These are phyloP conservation scores for Glycyrrhiza uralensis DNA, from an alignment of 306 rosid genomes.

Conservation along the genomic window DNA sequence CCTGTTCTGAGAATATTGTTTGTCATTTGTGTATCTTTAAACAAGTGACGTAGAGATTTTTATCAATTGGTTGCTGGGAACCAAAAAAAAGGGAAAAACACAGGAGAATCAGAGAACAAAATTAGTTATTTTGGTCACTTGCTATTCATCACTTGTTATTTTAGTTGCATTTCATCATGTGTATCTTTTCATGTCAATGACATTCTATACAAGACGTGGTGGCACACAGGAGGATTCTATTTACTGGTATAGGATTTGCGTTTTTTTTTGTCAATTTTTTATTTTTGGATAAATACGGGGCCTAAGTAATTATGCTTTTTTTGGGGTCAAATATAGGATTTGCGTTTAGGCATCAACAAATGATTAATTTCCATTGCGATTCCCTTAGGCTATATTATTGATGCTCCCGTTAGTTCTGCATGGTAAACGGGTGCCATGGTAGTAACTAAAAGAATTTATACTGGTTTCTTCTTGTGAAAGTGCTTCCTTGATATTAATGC, in stretches of 20 bases:
- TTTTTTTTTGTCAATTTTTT: no score
- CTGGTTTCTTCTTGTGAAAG: no score
- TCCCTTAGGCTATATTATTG: not conserved
- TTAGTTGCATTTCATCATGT: not conserved
- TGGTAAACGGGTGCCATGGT: no score
- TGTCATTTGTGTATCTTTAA: slow-evolving; percentile 17
- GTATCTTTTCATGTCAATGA: not conserved
- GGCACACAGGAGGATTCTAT: not conserved
- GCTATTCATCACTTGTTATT: not conserved
- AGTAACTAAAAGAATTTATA: no score
- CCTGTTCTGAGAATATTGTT: not conserved
- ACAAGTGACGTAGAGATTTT: not conserved
- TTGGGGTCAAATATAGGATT: no score
- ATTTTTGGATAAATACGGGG: no score
- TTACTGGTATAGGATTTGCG: not conserved
- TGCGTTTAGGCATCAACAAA: not conserved
- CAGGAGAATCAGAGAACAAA: not conserved
- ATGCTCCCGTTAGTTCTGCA: not conserved
- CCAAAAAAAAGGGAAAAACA: not conserved
- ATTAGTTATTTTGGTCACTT: not conserved
- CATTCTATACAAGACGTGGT: not conserved
- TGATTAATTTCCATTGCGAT: not conserved
- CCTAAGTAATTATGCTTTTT: no score
- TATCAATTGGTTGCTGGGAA: not conserved
- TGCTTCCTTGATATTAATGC: no score